Evolutionary conservation across 106 monocot genomes (phyloP), one percentile per base, ranked within the genome.

Genomic region (Alisma plantagoaquatica): DNA sequence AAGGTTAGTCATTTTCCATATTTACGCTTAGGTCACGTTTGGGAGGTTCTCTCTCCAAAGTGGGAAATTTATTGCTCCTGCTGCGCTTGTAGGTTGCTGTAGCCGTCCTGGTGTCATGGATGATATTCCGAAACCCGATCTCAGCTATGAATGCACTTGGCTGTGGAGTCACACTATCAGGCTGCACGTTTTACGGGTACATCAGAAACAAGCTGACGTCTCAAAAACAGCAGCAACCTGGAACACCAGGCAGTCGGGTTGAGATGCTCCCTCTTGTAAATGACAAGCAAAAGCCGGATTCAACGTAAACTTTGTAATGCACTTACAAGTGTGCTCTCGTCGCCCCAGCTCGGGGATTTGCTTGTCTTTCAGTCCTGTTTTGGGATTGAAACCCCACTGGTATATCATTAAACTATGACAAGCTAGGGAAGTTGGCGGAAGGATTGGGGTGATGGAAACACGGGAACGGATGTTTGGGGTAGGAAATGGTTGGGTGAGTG

Each of bases 171-270:
- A 96, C 96, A 9, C 89, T 96, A 9, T 29, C 54, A 0, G 96
- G 96, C 48, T 96, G 96, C 75, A 89, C 84, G 17, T 96, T 96
- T 56, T 96, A 96, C 49, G 96, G 96, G 1, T 89, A 73, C 52
- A 75, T 96, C 23, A 81, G 84, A 60, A 84, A 96, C 33, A 75
- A 69, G 33, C 46, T 96, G 23, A 78, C 88, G 47, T n/a, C n/a
- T n/a, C n/a, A n/a, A n/a, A n/a, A n/a, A n/a, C n/a, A n/a, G n/a
- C 77, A 84, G 53, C 84, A 81, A 51, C 27, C 43, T 23, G 52
- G 16, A 31, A 80, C 81, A 7, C 78, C 78, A 23, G 43, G 73
- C 5, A 66, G 45, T 38, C 54, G 49, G 57, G 19, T 77, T 23
- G 96, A 89, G 65, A 60, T 96, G 64, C 75, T 85, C 1, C 75